Conservation (phyloP, 139 green algal genomes). For the Marvania coccoides region DNA sequence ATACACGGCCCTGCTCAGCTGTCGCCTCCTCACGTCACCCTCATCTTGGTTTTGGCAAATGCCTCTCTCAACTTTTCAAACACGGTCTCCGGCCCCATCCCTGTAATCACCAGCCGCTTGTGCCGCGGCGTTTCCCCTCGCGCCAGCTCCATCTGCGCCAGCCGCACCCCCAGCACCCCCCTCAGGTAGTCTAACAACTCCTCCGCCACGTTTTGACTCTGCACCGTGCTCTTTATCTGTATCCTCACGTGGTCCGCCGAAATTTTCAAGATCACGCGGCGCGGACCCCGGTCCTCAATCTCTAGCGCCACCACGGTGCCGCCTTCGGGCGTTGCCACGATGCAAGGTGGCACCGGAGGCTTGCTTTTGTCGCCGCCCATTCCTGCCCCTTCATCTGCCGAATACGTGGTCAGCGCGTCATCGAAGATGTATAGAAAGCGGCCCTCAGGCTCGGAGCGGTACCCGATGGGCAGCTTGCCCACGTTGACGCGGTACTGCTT, state of each 20-base stretch:
- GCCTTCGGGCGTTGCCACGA: conserved; percentile 14
- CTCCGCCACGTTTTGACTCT: conserved; percentile 15
- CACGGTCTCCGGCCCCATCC: conserved; percentile 15
- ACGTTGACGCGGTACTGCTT: conserved; percentile 62
- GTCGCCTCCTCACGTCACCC: not conserved
- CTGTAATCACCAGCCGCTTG: conserved; percentile 33
- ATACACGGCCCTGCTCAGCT: not conserved
- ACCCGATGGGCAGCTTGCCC: conserved; percentile 66
- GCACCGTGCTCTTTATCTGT: conserved; percentile 40
- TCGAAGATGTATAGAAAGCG: conserved; percentile 70
- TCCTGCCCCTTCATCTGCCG: conserved; percentile 17
- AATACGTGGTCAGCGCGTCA: conserved; percentile 56
- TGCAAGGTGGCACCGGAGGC: conserved; percentile 74
- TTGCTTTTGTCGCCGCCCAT: conserved; percentile 9
- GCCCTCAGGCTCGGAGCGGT: conserved; percentile 53
- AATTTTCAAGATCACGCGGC: conserved; percentile 36
- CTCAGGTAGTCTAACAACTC: conserved; percentile 50
- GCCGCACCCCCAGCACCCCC: conserved; percentile 30
- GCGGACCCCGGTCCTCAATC: conserved; percentile 50
- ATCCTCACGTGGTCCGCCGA: conserved; percentile 64
- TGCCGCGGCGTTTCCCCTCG: conserved; percentile 35
- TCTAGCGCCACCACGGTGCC: conserved; percentile 43
- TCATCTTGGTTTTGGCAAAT: not conserved
- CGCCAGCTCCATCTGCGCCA: conserved; percentile 39
- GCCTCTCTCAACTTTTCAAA: conserved; percentile 14